Conservation (phyloP, 2,329 filamentous ascomycete genomes). For the Drechslerella dactyloides region DNA sequence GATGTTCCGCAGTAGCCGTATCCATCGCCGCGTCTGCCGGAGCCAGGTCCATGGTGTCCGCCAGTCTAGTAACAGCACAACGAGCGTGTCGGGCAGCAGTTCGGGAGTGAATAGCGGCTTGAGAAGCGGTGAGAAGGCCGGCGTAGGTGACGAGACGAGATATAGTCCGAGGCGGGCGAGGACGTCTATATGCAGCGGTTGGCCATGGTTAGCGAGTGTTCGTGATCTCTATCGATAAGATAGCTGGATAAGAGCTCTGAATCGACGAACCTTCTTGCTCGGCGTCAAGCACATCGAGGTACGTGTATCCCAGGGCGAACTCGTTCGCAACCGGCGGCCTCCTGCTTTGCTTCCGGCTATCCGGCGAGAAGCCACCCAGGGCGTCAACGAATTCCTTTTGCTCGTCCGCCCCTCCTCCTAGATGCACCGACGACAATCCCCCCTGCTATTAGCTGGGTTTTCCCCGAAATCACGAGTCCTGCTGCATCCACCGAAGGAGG, state of each 20-base stretch:
- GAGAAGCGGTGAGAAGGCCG: constrained; percentile 80
- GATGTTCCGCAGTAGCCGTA: constrained; percentile 79
- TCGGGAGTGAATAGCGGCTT: constrained; percentile 82
- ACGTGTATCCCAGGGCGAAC: constrained; percentile 92
- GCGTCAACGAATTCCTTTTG: constrained; percentile 58
- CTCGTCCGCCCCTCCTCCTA: constrained; percentile 55
- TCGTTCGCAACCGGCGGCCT: constrained; percentile 84
- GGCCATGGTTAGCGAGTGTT: constrained; percentile 17
- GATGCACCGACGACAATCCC: constrained; percentile 2
- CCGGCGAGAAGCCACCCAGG: constrained; percentile 54
- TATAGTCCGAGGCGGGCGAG: constrained; percentile 88
- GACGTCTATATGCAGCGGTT: constrained; percentile 67
- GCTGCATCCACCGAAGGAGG: constrained; percentile 53
- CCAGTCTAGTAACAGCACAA: constrained; percentile 95
- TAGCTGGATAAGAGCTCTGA: too few species aligned
- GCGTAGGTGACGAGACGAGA: constrained; percentile 82
- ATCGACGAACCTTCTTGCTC: constrained; percentile 80
- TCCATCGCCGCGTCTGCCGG: constrained; percentile 85
- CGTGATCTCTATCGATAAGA: constrained; percentile 14
- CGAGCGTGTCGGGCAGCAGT: constrained; percentile 81
- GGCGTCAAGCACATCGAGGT: constrained; percentile 89
- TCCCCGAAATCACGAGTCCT: constrained; percentile 78
- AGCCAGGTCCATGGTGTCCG: constrained; percentile 92
- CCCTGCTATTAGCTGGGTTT: constrained; percentile 62
- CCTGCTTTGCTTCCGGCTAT: constrained; percentile 63